These are phyloP conservation scores for Hypholoma sublateritium DNA, from an alignment of 768 basidiomycete genomes.

Conservation along the genomic window DNA sequence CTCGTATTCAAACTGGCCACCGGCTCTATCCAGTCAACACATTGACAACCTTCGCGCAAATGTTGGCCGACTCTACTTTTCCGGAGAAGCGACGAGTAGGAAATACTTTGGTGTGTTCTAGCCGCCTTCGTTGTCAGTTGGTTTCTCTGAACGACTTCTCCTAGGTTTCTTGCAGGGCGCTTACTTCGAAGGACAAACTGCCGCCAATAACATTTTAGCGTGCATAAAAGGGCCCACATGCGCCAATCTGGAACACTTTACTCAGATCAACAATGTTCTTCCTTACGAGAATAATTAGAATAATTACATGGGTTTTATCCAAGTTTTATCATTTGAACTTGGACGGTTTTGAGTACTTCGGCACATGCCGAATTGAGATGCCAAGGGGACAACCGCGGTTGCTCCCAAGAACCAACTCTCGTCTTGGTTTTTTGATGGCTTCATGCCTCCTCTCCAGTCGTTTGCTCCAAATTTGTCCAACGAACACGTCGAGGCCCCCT, in stretches of 20 bases:
- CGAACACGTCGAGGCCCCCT: too few species aligned
- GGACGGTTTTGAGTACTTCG: too few species aligned
- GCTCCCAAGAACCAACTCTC: too few species aligned
- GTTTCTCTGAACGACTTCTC: neutral
- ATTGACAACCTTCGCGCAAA: conserved; percentile 59
- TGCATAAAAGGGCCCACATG: conserved; percentile 37
- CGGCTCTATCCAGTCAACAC: conserved; percentile 53
- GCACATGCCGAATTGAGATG: too few species aligned
- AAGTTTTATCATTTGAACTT: too few species aligned
- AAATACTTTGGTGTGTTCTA: conserved; percentile 52
- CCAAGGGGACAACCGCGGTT: too few species aligned
- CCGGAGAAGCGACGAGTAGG: conserved; percentile 60
- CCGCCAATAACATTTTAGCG: conserved; percentile 36
- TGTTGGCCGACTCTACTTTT: conserved; percentile 56
- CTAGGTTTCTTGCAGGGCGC: conserved; percentile 59
- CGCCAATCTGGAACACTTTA: conserved; percentile 21
- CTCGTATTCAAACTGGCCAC: conserved; percentile 71
- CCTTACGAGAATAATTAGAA: conserved; percentile 24
- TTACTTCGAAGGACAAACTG: conserved; percentile 51
- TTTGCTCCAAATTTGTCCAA: too few species aligned
- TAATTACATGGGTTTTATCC: neutral
- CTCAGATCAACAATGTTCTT: conserved; percentile 22
- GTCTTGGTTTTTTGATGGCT: too few species aligned
- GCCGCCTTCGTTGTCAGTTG: neutral
- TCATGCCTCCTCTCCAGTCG: too few species aligned